These are phyloP conservation scores for Metschnikowia kofuensis DNA, from an alignment of 805 yeast genomes.

Conservation along the genomic window DNA sequence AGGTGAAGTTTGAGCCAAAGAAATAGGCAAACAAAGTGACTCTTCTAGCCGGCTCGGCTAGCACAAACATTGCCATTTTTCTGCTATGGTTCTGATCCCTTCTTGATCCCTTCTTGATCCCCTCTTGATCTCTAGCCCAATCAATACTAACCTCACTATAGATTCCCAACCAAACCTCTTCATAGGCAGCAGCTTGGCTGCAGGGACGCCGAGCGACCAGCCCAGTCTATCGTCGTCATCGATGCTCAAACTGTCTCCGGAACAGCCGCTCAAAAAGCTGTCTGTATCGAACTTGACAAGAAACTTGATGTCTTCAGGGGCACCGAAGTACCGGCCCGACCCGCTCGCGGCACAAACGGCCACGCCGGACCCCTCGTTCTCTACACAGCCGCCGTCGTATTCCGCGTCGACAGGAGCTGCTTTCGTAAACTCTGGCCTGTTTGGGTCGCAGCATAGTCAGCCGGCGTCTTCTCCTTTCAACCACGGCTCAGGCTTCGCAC, in stretches of 20 bases:
- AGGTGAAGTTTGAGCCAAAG: no score
- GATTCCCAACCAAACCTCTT: conserved; percentile 8
- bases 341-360: conserved; percentile 4
- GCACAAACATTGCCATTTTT: no score
- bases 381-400: conserved; percentile 19
- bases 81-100: no score
- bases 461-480: conserved; percentile 12
- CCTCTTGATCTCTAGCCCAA: no score
- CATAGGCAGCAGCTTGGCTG: conserved; percentile 9
- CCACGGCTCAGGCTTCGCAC: conserved; percentile 5
- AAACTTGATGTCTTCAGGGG: conserved; percentile 25
- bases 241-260: conserved; percentile 3
- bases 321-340: conserved; percentile 1
- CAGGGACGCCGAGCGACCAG: conserved; percentile 9
- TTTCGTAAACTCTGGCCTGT: conserved; percentile 9
- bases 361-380: conserved; percentile 13
- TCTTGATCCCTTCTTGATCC: no score
- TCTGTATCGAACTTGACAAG: conserved; percentile 34
- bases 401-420: conserved; percentile 15
- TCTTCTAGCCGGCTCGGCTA: no score
- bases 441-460: conserved; percentile 13
- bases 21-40: no score
- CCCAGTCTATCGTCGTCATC: conserved; percentile 2
- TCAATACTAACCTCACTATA: no score
- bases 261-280: conserved; percentile 12